phyloP scores from a whole-genome alignment of 106 monocot genomes.

The Alisma plantagoaquatica region DNA sequence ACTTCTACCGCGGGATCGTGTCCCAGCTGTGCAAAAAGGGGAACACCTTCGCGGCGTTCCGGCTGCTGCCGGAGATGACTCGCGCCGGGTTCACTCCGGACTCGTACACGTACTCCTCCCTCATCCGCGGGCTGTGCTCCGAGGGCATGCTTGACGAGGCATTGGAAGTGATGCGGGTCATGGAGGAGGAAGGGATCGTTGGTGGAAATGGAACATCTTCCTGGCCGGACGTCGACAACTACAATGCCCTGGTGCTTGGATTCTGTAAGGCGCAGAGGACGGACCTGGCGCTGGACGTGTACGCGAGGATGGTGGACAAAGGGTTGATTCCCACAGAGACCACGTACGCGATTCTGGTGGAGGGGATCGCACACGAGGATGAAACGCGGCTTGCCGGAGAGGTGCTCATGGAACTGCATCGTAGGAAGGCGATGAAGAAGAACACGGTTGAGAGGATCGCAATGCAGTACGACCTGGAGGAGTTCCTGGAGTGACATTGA shows the following conservation, averaged over 20 bases:
- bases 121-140: conserved; percentile 72
- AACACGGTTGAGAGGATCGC: conserved; percentile 68
- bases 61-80: conserved; percentile 62
- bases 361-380: conserved; percentile 82
- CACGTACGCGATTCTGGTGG: conserved; percentile 65
- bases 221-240: conserved; percentile 68
- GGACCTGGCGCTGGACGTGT: conserved; percentile 61
- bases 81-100: conserved; percentile 56
- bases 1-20: conserved; percentile 55
- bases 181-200: conserved; percentile 58
- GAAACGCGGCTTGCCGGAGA: conserved; percentile 47
- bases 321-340: conserved; percentile 63
- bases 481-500: conserved; percentile 18
- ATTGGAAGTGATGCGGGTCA: conserved; percentile 54
- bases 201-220: too few relatives aligned
- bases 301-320: conserved; percentile 56
- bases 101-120: conserved; percentile 56
- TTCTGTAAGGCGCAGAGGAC: conserved; percentile 76
- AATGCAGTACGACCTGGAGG: conserved; percentile 75
- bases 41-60: conserved; percentile 63
- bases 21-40: conserved; percentile 71
- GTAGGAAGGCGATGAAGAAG: conserved; percentile 33
- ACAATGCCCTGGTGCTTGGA: conserved; percentile 71
- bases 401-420: conserved; percentile 52
- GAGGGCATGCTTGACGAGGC: conserved; percentile 89